Evolutionary conservation across 2,329 filamentous ascomycete genomes (phyloP).

Genomic region (Colletotrichum horii): DNA sequence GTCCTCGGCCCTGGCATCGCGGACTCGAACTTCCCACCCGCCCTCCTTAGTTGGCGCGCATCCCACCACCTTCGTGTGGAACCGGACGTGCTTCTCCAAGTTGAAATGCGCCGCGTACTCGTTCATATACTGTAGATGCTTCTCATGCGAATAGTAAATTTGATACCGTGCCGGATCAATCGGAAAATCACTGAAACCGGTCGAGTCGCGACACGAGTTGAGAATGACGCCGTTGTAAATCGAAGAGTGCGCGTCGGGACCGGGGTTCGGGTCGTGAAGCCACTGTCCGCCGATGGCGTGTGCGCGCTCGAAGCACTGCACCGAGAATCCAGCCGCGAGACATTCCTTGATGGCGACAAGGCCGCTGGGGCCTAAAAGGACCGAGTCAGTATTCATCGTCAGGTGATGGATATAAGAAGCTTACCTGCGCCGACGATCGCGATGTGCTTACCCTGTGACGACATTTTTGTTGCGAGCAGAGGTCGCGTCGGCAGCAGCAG

Average conservation of each 20-base stretch:
- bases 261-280: constrained; percentile 36
- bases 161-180: constrained; percentile 41
- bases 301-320: constrained; percentile 38
- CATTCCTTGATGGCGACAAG: constrained; percentile 42
- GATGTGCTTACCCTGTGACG: constrained; percentile 17
- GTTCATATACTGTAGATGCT: constrained; percentile 37
- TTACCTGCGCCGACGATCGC: constrained; percentile 29
- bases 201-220: constrained; percentile 42
- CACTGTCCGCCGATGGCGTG: constrained; percentile 41
- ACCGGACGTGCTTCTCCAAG: constrained; percentile 35
- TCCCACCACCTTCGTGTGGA: constrained; percentile 34
- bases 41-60: constrained; percentile 30
- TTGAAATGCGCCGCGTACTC: constrained; percentile 41
- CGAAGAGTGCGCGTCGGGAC: constrained; percentile 31
- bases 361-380: constrained; percentile 35
- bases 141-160: constrained; percentile 39
- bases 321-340: constrained; percentile 37
- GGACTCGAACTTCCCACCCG: constrained; percentile 33
- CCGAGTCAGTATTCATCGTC: not conserved
- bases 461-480: not conserved
- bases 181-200: constrained; percentile 44
- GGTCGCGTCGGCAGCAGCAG: not conserved
- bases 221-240: constrained; percentile 40
- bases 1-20: constrained; percentile 13
- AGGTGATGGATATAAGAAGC: not conserved